Evolutionary conservation across 1,284 basidiomycete species (phyloP), one percentile per base, ranked within the genome.

Genomic region (Irpex sp.): DNA sequence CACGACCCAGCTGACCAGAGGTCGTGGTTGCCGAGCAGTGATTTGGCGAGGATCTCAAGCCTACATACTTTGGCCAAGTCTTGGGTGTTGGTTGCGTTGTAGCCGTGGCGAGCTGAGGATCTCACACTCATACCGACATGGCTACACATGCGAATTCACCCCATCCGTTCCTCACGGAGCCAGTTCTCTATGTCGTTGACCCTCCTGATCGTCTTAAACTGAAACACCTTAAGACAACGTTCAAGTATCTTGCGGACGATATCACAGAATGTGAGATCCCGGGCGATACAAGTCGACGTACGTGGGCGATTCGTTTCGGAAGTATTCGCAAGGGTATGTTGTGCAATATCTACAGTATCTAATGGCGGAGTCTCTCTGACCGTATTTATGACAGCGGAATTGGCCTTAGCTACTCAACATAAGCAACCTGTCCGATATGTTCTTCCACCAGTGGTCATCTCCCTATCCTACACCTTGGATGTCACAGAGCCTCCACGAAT

Each of bases 391-490:
- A 5, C 5, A 63, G 62, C 62, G 17, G 62, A 63, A 47, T 60
- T 63, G 62, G 62, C 62, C 4, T 26, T 63, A 1, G 62, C 62
- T 11, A 63, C 62, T 11, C 58, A 63, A 17, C 58, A 58, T 3
- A 13, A 13, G 0, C 1, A 31, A 7, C 50, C 59, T 11, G 8
- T 53, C 15, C 21, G 37, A 15, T 9, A 21, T 21, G 21, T 36
- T 15, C 1, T 15, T 7, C 58, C 51, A 4, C 31, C 62, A 3
- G 60, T 53, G 58, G 17, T 7, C 17, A 4, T 63, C 21, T 13
- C 3, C 3, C 21, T 63, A 11, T 60, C 62, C 3, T 53, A 60
- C 50, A 26, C 60, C 31, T 7, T 37, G 11, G 17, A 7, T 11
- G 31, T 61, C 11, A 53, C 46, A 15, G 36, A 36, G n/a, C 49